Percentiles rank a stretch among this genome's conserved stretches.
Evolutionary conservation across 2,329 filamentous ascomycete genomes (phyloP).

Genomic region (Stagonosporopsis tanaceti): DNA sequence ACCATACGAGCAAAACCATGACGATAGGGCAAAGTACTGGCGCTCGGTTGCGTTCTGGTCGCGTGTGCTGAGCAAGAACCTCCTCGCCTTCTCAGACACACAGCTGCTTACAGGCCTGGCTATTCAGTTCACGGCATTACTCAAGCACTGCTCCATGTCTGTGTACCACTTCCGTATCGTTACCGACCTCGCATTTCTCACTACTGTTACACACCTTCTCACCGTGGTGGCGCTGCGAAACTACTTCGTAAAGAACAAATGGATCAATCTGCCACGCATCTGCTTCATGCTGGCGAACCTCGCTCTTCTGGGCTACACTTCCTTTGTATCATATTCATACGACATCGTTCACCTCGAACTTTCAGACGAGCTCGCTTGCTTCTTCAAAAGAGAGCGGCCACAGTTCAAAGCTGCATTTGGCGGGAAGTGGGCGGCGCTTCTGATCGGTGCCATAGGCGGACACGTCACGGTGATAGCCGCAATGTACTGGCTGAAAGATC

Average conservation of each 20-base stretch:
- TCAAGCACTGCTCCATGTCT: slow-evolving; percentile 42
- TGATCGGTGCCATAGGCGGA: slow-evolving; percentile 42
- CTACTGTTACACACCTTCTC: slow-evolving; percentile 42
- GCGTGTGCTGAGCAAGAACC: slow-evolving; percentile 43
- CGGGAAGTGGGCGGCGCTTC: slow-evolving; percentile 37
- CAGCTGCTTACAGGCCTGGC: slow-evolving; percentile 43
- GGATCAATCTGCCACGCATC: slow-evolving; percentile 44
- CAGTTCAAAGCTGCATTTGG: slow-evolving; percentile 33
- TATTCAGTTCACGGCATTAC: slow-evolving; percentile 42
- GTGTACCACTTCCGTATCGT: slow-evolving; percentile 45
- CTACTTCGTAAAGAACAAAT: slow-evolving; percentile 43
- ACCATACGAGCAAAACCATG: slow-evolving; percentile 23
- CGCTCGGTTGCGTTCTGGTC: slow-evolving; percentile 40
- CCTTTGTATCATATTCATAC: slow-evolving; percentile 42
- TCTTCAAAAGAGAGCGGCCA: slow-evolving; percentile 36
- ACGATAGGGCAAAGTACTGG: slow-evolving; percentile 30
- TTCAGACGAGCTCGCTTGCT: slow-evolving; percentile 36
- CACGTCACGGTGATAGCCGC: slow-evolving; percentile 41
- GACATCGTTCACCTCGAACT: slow-evolving; percentile 30
- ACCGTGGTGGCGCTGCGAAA: slow-evolving; percentile 38
- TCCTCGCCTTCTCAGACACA: slow-evolving; percentile 42
- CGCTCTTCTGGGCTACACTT: slow-evolving; percentile 40
- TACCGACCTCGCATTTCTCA: slow-evolving; percentile 41
- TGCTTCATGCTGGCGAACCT: slow-evolving; percentile 45
- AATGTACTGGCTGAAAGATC: slow-evolving; percentile 39